Base-by-base conservation (phyloP, 1,284 basidiomycete species). In the Ustilago shanxiensis region DNA sequence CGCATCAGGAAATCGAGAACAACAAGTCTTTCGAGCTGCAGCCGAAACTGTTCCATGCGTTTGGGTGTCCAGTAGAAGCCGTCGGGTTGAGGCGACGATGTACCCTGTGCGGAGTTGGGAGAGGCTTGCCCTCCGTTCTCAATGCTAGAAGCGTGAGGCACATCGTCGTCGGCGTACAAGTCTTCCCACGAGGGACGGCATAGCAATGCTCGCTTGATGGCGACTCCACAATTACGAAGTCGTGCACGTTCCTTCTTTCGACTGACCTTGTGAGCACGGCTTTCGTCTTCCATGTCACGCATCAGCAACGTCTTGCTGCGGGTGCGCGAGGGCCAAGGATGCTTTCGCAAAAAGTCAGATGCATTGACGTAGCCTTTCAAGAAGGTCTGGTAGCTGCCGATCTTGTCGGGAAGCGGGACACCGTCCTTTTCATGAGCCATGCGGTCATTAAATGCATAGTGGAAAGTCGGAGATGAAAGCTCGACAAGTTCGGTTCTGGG, bases 371-470 rank as follows among this genome's bases (percentile, higher is more conserved):
- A 96, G 16, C 94, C 94, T 72, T 93, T 90, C 79, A 95, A 87
- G 86, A 96, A 96, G 63, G 91, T 91, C 83, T 97, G 94, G 89
- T 95, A 92, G 80, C 93, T 94, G 1, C 95, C 95, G 47, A 95
- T 91, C 88, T 84, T 84, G 45, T 68, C 60, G 10, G 82, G 82
- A 2, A 81, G 61, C 5, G 73, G 68, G 2, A 64, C 44, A 13
- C 28, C 18, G n/a, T 76, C 64, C 28, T 60, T 60, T 29, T 82
- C 82, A 41, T 63, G 78, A 1, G 77, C 78, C n/a, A 58, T 56
- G n/a, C 83, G 75, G 55, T 83, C 81, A 26, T 59, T 61, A 64
- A 79, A 84, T 26, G 76, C 66, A 49, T 86, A 86, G 65, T 79
- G 79, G 44, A 86, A 86, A 8, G 78, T 69, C 0, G 80, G 79